These are phyloP conservation scores for Creolimax fragrantissima DNA, from an alignment of 78 protist genomes.

Conservation along the genomic window DNA sequence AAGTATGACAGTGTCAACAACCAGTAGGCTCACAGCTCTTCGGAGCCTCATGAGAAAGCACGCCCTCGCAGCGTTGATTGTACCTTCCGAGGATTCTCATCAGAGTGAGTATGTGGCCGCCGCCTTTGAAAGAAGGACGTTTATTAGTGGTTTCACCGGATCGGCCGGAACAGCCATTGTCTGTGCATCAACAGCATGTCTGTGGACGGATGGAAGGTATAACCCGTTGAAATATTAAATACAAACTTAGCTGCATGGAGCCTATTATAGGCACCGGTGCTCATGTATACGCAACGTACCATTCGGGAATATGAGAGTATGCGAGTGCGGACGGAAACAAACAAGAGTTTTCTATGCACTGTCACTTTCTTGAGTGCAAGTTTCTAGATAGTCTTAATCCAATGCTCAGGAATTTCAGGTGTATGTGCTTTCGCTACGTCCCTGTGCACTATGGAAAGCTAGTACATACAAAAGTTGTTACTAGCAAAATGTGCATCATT, in stretches of 20 bases:
- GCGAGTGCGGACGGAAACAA: neutral
- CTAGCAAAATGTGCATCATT: no score
- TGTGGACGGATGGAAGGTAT: conserved; percentile 92
- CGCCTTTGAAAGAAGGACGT: conserved; percentile 51
- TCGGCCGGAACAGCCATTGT: conserved; percentile 73
- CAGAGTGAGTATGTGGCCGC: conserved; percentile 70
- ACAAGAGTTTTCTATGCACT: neutral
- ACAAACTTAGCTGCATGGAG: neutral
- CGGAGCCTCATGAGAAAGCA: neutral
- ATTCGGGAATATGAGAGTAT: neutral
- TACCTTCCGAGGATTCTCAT: conserved; percentile 65
- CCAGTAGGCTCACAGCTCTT: neutral
- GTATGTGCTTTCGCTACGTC: no score
- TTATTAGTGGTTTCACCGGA: conserved; percentile 76
- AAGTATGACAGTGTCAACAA: neutral
- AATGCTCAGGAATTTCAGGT: no score
- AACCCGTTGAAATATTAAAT: conserved; percentile 45
- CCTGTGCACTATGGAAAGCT: no score
- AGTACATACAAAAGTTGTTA: no score
- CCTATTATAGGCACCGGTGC: neutral
- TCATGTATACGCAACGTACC: neutral
- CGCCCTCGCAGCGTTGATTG: conserved; percentile 20
- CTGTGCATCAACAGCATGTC: conserved; percentile 31
- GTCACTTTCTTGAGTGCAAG: neutral
- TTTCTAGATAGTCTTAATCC: no score